phyloP scores from a whole-genome alignment of 2,329 filamentous ascomycete genomes.

The Diplodia corticola region DNA sequence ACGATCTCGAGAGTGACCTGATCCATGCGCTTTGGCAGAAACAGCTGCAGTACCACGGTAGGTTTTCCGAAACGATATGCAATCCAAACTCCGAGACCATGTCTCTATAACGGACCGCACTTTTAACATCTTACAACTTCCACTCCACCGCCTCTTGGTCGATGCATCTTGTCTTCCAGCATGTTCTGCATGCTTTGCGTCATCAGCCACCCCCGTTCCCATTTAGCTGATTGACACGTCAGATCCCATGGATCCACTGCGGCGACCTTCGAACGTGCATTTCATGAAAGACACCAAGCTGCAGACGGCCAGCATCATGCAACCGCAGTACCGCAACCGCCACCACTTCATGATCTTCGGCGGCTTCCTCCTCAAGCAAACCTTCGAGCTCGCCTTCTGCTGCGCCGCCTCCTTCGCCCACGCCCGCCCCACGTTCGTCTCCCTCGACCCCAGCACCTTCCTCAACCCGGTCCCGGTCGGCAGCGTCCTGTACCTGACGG shows the following conservation, averaged over 20 bases:
- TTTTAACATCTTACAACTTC: background rate
- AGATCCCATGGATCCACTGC: constrained; percentile 57
- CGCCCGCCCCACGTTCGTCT: constrained; percentile 68
- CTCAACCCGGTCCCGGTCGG: constrained; percentile 74
- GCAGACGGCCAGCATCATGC: constrained; percentile 71
- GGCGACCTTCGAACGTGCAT: constrained; percentile 58
- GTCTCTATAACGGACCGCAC: background rate
- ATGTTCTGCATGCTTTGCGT: background rate
- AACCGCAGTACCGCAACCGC: constrained; percentile 68
- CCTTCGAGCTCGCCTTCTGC: constrained; percentile 75
- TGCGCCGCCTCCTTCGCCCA: constrained; percentile 71
- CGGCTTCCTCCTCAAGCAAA: constrained; percentile 71
- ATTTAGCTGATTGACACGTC: background rate
- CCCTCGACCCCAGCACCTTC: constrained; percentile 72
- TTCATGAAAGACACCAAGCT: constrained; percentile 65
- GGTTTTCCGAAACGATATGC: constrained; percentile 22
- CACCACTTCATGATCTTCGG: constrained; percentile 81
- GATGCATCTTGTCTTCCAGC: background rate
- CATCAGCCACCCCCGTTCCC: background rate
- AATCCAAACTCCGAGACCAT: background rate
- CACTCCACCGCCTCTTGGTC: background rate
- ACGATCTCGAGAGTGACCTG: constrained; percentile 69
- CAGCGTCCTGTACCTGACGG: constrained; percentile 71
- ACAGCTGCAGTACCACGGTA: constrained; percentile 63
- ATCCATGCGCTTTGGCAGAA: constrained; percentile 74